phyloP scores from a whole-genome alignment of 2,329 filamentous ascomycete species.

The Fusarium sp. region DNA sequence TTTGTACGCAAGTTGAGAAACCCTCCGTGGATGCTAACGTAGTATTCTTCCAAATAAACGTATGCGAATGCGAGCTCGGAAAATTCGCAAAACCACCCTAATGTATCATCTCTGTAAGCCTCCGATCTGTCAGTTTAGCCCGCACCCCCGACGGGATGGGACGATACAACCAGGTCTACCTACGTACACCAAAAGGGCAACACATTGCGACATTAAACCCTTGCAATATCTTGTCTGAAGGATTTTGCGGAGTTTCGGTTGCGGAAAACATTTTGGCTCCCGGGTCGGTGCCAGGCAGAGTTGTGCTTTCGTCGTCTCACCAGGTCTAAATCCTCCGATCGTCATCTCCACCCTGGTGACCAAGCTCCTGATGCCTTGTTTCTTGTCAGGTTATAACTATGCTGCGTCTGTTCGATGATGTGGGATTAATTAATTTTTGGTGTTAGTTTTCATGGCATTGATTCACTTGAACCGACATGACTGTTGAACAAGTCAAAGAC shows the following conservation, averaged over 20 bases:
- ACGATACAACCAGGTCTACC: background rate
- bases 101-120: background rate
- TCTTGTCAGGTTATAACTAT: background rate
- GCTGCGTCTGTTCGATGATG: background rate
- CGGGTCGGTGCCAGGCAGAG: background rate
- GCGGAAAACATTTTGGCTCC: background rate
- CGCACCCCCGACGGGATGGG: background rate
- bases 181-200: background rate
- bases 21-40: background rate
- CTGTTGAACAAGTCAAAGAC: background rate
- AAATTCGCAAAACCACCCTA: background rate
- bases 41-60: background rate
- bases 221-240: background rate
- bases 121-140: background rate
- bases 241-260: background rate
- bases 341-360: background rate
- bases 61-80: background rate
- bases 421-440: background rate
- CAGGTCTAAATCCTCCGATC: conserved; percentile 3
- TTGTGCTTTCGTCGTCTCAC: background rate
- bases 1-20: background rate
- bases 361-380: background rate
- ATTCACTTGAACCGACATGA: background rate
- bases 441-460: background rate
- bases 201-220: background rate